Evolutionary conservation across 805 yeast genomes (phyloP), one percentile per base, ranked within the genome.

Genomic region (Candida gorgasii): DNA sequence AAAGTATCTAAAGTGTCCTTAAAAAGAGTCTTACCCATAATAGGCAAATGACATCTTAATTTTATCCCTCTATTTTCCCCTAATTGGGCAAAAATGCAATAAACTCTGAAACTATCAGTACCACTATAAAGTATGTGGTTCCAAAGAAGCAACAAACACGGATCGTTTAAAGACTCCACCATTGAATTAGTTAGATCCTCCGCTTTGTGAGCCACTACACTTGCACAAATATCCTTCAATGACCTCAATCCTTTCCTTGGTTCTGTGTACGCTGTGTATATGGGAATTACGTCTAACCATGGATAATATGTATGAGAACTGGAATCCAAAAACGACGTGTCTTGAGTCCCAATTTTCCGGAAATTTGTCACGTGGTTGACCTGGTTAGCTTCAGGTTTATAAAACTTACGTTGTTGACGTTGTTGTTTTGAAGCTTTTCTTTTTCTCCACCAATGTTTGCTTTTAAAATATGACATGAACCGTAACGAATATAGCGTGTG

Each of bases 91-190:
- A 34, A 34, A n/a, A 4, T 4, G 22, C 37, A 34, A 34, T n/a
- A 34, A 5, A 59, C 50, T 5, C 48, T 48, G 8, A 66, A 57
- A 39, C 63, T 58, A 46, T 70, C 76, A 13, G 51, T 53, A 22
- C 58, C 53, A 15, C 47, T 19, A 8, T 29, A 28, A 24, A 65
- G 43, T 2, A 69, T 51, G 16, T 43, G 19, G 3, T 51, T 48
- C 76, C 76, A 70, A 2, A 70, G 67, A 14, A 47, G 24, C 13
- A 35, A 44, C 61, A 71, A 61, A 44, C 62, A 58, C 12, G 57
- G 33, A 54, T 38, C 55, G 5, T 69, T 49, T 1, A 62, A 61
- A 12, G 49, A 44, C 5, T 49, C 48, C 9, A 69, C 44, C 36
- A 57, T 48, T 0, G 47, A 32, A 0, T 46, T 18, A 15, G 51